Evolutionary conservation across 1,139 yeast species (phyloP).

Genomic region (Lodderomyces elongisporus): DNA sequence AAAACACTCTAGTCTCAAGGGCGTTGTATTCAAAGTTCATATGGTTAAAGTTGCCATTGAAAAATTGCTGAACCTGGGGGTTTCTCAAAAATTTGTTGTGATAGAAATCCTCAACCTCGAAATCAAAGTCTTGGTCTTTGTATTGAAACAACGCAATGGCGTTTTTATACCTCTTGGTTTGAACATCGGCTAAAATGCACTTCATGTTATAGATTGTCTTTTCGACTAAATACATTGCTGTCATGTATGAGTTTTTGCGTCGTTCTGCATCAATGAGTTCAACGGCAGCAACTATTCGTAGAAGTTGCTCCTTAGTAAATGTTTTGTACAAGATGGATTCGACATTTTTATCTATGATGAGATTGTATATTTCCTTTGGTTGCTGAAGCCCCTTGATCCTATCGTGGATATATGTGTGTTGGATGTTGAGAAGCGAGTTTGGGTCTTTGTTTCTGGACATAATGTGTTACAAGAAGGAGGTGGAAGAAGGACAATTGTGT

Average conservation of each 20-base stretch:
- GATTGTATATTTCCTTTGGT: slow-evolving; percentile 33
- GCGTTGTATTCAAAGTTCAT: slow-evolving; percentile 29
- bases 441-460: slow-evolving; percentile 25
- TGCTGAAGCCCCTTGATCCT: slow-evolving; percentile 31
- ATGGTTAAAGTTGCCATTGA: slow-evolving; percentile 24
- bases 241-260: slow-evolving; percentile 33
- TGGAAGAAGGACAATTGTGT: no score
- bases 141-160: slow-evolving; percentile 40
- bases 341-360: slow-evolving; percentile 35
- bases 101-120: slow-evolving; percentile 21
- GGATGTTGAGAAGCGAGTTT: slow-evolving; percentile 30
- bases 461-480: no score
- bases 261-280: slow-evolving; percentile 36
- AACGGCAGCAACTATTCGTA: slow-evolving; percentile 39
- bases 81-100: slow-evolving; percentile 26
- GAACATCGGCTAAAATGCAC: slow-evolving; percentile 41
- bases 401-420: slow-evolving; percentile 31
- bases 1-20: slow-evolving; percentile 36
- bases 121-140: slow-evolving; percentile 17
- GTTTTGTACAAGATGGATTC: slow-evolving; percentile 33
- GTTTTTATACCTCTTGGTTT: slow-evolving; percentile 31
- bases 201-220: slow-evolving; percentile 34
- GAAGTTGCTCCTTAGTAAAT: slow-evolving; percentile 32
- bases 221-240: slow-evolving; percentile 40
- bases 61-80: slow-evolving; percentile 28